Conservation (phyloP, 345 rosid species). For the Firmiana major region DNA sequence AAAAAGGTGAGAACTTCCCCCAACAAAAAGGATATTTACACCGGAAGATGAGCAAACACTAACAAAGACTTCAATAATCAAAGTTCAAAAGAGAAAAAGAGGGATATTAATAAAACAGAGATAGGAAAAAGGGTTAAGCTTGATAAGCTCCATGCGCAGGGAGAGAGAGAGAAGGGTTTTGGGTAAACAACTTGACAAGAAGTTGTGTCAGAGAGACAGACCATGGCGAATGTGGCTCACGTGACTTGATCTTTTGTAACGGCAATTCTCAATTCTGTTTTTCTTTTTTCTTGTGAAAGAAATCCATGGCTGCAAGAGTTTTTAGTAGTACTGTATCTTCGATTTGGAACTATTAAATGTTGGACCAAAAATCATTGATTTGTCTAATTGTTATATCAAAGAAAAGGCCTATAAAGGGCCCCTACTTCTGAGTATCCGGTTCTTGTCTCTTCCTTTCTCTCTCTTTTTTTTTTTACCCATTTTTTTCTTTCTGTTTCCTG, state of each 20-base stretch:
- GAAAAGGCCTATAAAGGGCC: conserved; percentile 2
- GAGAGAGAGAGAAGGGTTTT: conserved; percentile 8
- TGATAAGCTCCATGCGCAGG: conserved; percentile 29
- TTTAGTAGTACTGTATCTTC: neutral
- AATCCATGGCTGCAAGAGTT: neutral
- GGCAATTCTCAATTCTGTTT: conserved; percentile 15
- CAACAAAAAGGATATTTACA: neutral
- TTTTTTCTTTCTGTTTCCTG: neutral
- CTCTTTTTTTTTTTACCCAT: neutral
- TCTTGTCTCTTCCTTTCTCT: conserved; percentile 11
- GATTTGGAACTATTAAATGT: neutral
- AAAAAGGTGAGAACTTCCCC: neutral
- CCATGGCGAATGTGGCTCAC: conserved; percentile 30
- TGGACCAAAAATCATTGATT: neutral
- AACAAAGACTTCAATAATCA: neutral
- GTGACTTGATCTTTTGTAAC: conserved; percentile 43
- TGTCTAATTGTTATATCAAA: neutral
- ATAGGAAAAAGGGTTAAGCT: neutral
- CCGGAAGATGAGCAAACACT: neutral
- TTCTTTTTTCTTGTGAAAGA: neutral
- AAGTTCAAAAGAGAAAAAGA: neutral
- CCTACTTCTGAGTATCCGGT: conserved; percentile 18
- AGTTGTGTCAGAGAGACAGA: conserved; percentile 11
- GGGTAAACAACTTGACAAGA: neutral
- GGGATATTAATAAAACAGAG: conserved; percentile 7